phyloP scores from a whole-genome alignment of 2,329 filamentous ascomycete genomes.

The Volutella citrinella region DNA sequence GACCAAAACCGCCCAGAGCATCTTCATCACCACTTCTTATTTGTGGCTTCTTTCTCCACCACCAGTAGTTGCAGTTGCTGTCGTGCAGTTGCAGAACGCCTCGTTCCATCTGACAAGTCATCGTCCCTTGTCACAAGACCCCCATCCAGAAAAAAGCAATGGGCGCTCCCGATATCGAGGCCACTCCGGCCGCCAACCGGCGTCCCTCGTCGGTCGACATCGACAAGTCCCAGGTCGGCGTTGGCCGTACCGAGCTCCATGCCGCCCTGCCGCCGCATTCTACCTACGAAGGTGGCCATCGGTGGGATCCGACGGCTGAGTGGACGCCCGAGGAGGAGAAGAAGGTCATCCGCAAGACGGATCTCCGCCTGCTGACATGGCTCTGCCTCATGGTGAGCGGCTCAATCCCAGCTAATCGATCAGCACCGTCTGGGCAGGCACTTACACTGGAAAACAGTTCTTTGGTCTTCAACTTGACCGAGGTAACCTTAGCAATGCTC shows the following conservation, averaged over 20 bases:
- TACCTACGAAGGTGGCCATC: slow-evolving; percentile 39
- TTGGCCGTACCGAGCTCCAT: slow-evolving; percentile 38
- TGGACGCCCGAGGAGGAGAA: slow-evolving; percentile 59
- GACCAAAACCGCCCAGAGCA: no score
- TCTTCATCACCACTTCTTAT: no score
- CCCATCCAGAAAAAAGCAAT: no score
- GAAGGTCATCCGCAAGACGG: slow-evolving; percentile 51
- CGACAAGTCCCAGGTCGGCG: slow-evolving; percentile 24
- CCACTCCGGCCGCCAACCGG: slow-evolving; percentile 21
- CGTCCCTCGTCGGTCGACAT: slow-evolving; percentile 22
- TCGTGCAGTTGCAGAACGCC: no score
- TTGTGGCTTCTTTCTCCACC: no score
- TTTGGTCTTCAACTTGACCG: slow-evolving; percentile 63
- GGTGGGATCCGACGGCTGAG: slow-evolving; percentile 36
- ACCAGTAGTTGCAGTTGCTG: no score
- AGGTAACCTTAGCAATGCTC: slow-evolving; percentile 60
- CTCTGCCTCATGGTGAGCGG: slow-evolving; percentile 39
- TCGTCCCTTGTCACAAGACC: no score
- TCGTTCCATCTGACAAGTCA: no score
- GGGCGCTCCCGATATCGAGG: slow-evolving; percentile 28
- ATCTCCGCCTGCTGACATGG: slow-evolving; percentile 39
- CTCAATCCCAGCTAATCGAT: slow-evolving; percentile 8
- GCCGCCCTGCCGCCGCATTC: slow-evolving; percentile 25
- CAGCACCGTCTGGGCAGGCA: no score
- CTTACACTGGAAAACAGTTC: no score